A percentile compares a stretch with the other conserved stretches of the same genome.
Conservation (phyloP, 2,329 filamentous ascomycete genomes). For the Dothideomycetes sp. region DNA sequence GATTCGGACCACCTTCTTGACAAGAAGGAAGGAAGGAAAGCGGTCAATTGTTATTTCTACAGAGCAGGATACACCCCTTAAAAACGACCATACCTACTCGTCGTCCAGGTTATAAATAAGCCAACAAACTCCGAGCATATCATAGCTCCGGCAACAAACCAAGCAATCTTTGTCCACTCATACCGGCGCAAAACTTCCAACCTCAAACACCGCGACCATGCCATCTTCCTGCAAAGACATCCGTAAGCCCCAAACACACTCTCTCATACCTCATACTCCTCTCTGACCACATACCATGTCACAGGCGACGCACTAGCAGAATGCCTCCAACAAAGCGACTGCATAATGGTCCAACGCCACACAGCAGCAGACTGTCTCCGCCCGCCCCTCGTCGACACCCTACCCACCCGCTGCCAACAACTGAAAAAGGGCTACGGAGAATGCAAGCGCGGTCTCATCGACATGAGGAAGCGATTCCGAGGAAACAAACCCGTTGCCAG, state of each 20-base stretch:
- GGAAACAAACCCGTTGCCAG: constrained; percentile 80
- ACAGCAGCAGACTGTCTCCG: constrained; percentile 80
- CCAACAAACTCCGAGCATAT: too few relatives aligned
- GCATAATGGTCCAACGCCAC: constrained; percentile 86
- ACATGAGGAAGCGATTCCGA: constrained; percentile 97
- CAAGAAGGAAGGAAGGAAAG: too few relatives aligned
- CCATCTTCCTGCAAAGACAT: constrained; percentile 96
- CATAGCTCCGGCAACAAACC: too few relatives aligned
- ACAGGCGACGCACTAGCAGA: constrained; percentile 81
- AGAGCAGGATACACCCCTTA: too few relatives aligned
- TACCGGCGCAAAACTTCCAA: constrained; percentile 2
- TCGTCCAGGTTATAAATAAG: too few relatives aligned
- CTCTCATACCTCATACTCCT: constrained; percentile 10
- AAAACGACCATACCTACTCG: too few relatives aligned
- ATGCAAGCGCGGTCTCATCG: constrained; percentile 91
- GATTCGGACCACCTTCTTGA: too few relatives aligned
- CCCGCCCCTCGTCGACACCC: constrained; percentile 66
- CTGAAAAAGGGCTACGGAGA: constrained; percentile 87
- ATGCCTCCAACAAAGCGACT: constrained; percentile 94
- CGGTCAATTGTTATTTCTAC: too few relatives aligned
- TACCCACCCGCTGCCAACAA: constrained; percentile 84
- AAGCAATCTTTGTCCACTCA: too few relatives aligned
- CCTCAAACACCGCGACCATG: constrained; percentile 46
- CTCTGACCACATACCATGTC: neutral
- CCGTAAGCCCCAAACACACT: constrained; percentile 48